Percentiles rank a stretch among this genome's conserved stretches.
These are phyloP conservation scores for Trypanosoma congolense DNA, from an alignment of 208 protist genomes.

Conservation along the genomic window DNA sequence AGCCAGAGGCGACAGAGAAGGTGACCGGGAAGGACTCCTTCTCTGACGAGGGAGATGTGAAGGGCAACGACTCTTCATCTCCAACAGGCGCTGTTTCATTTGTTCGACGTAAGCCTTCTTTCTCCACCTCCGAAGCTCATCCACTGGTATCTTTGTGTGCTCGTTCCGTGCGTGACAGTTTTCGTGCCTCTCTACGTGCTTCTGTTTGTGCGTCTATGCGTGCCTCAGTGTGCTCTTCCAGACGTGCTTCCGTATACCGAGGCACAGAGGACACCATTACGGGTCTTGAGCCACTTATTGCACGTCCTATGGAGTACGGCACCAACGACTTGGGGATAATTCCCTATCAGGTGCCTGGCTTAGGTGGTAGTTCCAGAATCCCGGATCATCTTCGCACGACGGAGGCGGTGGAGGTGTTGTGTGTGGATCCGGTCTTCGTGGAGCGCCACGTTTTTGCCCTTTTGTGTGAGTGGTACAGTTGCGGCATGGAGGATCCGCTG, in stretches of 20 bases:
- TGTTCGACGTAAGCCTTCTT: no score
- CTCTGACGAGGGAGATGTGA: not conserved
- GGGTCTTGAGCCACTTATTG: not conserved
- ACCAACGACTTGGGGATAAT: not conserved
- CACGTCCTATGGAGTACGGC: not conserved
- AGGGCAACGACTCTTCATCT: not conserved
- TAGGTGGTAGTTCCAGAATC: constrained; percentile 28
- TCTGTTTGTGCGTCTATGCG: no score
- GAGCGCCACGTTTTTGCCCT: constrained; percentile 62
- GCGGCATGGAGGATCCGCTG: not conserved
- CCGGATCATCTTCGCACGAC: constrained; percentile 49
- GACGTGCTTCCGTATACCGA: no score
- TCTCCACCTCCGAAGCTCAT: no score
- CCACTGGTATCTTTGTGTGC: no score
- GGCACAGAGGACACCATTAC: no score
- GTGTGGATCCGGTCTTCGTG: constrained; percentile 53
- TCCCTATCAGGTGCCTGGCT: constrained; percentile 31
- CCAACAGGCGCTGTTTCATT: no score
- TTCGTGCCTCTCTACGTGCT: no score
- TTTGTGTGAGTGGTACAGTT: constrained; percentile 38
- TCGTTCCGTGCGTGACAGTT: no score
- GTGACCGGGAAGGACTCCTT: not conserved
- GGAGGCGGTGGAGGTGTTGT: constrained; percentile 24
- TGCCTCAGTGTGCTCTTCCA: no score
- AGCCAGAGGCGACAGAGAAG: not conserved